Evolutionary conservation across 2,329 filamentous ascomycete genomes (phyloP).

Genomic region (Epichloe glyceriae): DNA sequence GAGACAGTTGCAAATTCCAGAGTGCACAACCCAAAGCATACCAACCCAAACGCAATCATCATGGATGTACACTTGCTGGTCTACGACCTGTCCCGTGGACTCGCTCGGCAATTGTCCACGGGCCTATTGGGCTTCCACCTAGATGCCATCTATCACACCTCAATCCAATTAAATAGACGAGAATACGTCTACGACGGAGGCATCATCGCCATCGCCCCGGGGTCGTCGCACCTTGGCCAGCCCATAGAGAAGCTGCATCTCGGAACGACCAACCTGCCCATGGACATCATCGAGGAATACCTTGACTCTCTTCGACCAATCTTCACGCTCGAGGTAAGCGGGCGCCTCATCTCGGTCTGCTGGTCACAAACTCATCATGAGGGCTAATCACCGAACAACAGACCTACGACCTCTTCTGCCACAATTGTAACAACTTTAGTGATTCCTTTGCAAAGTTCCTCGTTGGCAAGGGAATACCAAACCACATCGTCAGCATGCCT

Average conservation of each 20-base stretch:
- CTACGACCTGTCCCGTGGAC: slow-evolving; percentile 60
- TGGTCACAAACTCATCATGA: not conserved
- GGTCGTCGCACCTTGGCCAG: slow-evolving; percentile 72
- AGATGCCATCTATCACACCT: slow-evolving; percentile 92
- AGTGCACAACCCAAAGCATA: not conserved
- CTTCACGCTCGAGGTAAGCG: slow-evolving; percentile 60
- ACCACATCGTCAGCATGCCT: slow-evolving; percentile 74
- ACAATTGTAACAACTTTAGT: slow-evolving; percentile 98
- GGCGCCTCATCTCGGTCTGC: not conserved
- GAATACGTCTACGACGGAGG: slow-evolving; percentile 89
- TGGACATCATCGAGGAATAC: slow-evolving; percentile 77
- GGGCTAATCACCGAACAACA: slow-evolving; percentile 27
- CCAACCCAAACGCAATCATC: not conserved
- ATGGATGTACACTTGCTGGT: slow-evolving; percentile 71
- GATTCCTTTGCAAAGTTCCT: slow-evolving; percentile 87
- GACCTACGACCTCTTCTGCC: slow-evolving; percentile 78
- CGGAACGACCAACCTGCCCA: slow-evolving; percentile 64
- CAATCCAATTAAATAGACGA: slow-evolving; percentile 67
- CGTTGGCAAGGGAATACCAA: slow-evolving; percentile 75
- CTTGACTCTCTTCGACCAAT: slow-evolving; percentile 70
- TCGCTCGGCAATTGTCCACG: slow-evolving; percentile 43
- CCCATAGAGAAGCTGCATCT: slow-evolving; percentile 67
- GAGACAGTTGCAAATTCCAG: no score
- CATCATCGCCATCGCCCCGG: slow-evolving; percentile 68
- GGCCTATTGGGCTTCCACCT: slow-evolving; percentile 47